Base-by-base conservation (phyloP, 345 rosid genomes). In the Mallotus nudiflorus region DNA sequence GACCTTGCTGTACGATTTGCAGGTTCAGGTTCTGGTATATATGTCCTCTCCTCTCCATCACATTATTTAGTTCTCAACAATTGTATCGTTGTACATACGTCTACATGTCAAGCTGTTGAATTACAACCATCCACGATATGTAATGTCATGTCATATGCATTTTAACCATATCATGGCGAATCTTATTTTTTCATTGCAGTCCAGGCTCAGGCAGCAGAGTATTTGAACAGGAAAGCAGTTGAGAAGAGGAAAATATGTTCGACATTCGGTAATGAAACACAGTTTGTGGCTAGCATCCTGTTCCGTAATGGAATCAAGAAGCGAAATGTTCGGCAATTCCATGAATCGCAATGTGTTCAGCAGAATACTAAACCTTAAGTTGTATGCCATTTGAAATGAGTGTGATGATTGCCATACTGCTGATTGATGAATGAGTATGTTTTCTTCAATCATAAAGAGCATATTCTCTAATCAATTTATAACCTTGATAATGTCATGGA, bases 251-350 rank as follows among this genome's bases (percentile, higher is more conserved):
- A 77, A 65, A 69, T 44, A 16, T 51, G 70, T 71, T 31, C 78
- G 69, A 60, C 54, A 33, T 25, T 62, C 61, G 66, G 60, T 62
- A 61, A 63, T 66, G 83, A 46, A 75, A 44, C 50, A 46, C 65
- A 75, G 37, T 70, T 48, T 55, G 49, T 69, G 19, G 92, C 88
- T 22, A 87, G 88, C 82, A 76, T 62, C 71, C 29, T 76, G 71
- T 94, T 84, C 75, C 89, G 91, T 80, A 75, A 80, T 50, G 90
- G 96, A 62, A 90, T 90, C 72, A 88, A 79, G 82, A 94, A 76
- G 79, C 84, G 85, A 56, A 86, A 90, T 40, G 77, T 76, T 25
- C 69, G 80, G 66, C 74, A 72, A 75, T 70, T 89, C 76, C 60
- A 10, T 20, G 78, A 70, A 57, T 80, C 68, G 33, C 84, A 78